Percentiles rank a stretch among this genome's conserved stretches.
These are phyloP conservation scores for Penstemon newberryi DNA, from an alignment of 257 asterid species.

Conservation along the genomic window DNA sequence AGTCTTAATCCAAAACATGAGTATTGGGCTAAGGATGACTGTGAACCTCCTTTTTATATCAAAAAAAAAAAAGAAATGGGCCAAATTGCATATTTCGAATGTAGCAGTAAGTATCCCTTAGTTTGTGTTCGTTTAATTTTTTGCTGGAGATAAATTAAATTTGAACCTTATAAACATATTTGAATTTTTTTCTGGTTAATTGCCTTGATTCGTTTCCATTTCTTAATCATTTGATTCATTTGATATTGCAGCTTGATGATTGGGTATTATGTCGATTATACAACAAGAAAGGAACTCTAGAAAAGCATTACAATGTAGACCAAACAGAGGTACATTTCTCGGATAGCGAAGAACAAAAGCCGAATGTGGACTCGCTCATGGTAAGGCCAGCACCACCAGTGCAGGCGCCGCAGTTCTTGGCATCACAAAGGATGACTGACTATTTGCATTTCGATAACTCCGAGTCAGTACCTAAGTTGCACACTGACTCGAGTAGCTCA, in stretches of 20 bases:
- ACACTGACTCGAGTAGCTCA: conserved; percentile 52
- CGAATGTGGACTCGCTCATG: conserved; percentile 24
- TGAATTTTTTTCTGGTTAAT: neutral
- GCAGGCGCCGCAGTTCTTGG: conserved; percentile 23
- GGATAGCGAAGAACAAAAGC: conserved; percentile 48
- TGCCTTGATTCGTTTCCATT: neutral
- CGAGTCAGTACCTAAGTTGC: conserved; percentile 45
- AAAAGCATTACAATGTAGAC: conserved; percentile 37
- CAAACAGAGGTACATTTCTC: conserved; percentile 28
- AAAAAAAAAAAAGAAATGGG: too few species aligned
- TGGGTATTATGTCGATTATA: conserved; percentile 74
- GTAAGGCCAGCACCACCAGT: conserved; percentile 19
- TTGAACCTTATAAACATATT: neutral
- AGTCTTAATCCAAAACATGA: too few species aligned
- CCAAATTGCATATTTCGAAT: too few species aligned
- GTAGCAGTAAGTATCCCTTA: too few species aligned
- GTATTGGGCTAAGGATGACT: too few species aligned
- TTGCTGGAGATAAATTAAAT: too few species aligned
- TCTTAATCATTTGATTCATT: conserved; percentile 4
- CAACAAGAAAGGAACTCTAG: conserved; percentile 70
- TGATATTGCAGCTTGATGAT: conserved; percentile 58
- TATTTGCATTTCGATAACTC: conserved; percentile 38
- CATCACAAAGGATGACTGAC: conserved; percentile 30
- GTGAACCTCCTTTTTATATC: too few species aligned
- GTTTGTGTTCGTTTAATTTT: neutral